Base-by-base conservation (phyloP, 2,329 filamentous ascomycete genomes). In the Colletotrichum eleusines region DNA sequence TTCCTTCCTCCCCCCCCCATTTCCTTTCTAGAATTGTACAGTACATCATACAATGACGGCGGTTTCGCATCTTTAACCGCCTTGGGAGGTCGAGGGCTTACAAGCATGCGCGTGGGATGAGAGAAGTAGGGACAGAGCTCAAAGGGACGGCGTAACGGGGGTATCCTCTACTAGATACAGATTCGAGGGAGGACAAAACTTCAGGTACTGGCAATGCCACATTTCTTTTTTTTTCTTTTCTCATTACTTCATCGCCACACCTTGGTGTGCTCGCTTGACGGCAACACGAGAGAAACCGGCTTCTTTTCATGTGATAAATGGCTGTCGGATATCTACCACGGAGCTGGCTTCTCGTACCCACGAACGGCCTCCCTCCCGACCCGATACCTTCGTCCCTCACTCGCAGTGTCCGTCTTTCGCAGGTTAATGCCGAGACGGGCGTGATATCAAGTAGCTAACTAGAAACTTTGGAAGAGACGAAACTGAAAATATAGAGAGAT, bases 391-490 rank as follows among this genome's bases (percentile, higher is more conserved):
- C 18, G 5, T 31, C n/a, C n/a, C 40, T 59, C n/a, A n/a, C 38
- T 16, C 35, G 12, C 33, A 38, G 33, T 23, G 53, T 55, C 53
- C 18, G 12, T 31, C 20, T 26, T 38, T 40, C 23, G 54, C 54
- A 35, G 42, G 20, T 42, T 40, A 38, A 55, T 31, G 23, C 46
- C 58, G 42, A 50, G 44, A 66, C 60, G 50, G 20, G 11, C n/a
- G 50, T 64, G 72, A 68, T 72, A 72, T 72, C 55, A 72, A 50
- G 44, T 48, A 69, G 50, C 50, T 46, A 18, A 7, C 38, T 59
- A 50, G 23, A n/a, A 48, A 58, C 46, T 63, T 18, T 46, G 9
- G n/a, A 66, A 58, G 33, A 51, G 44, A 62, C 8, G 9, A 60
- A 38, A 61, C 31, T 33, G 16, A 58, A 62, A 48, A 51, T 53